These are phyloP conservation scores for Monosporascus sp. DNA, from an alignment of 2,329 filamentous ascomycete species.

Conservation along the genomic window DNA sequence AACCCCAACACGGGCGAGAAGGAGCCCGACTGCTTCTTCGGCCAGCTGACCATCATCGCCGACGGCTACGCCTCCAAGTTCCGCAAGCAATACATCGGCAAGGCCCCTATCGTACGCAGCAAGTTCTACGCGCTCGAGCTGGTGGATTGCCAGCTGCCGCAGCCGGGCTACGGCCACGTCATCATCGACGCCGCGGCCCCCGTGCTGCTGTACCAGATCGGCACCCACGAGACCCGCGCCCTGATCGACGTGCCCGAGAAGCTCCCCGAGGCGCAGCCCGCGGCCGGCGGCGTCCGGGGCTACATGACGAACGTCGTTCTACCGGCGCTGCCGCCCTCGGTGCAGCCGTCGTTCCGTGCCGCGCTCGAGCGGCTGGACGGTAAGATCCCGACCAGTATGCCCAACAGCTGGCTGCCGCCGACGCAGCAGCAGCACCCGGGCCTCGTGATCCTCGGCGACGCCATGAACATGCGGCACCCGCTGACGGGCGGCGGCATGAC, in stretches of 20 bases:
- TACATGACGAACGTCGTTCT: slow-evolving; percentile 78
- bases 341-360: slow-evolving; percentile 67
- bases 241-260: slow-evolving; percentile 82
- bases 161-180: slow-evolving; percentile 76
- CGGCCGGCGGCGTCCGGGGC: slow-evolving; percentile 75
- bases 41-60: slow-evolving; percentile 77
- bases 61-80: slow-evolving; percentile 94
- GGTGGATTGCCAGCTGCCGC: slow-evolving; percentile 76
- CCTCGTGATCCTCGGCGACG: slow-evolving; percentile 81
- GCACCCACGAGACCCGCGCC: slow-evolving; percentile 85
- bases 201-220: slow-evolving; percentile 93
- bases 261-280: slow-evolving; percentile 64
- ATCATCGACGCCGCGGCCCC: slow-evolving; percentile 72
- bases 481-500: slow-evolving; percentile 98
- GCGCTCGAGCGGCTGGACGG: slow-evolving; percentile 65
- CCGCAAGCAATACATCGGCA: slow-evolving; percentile 68
- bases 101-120: slow-evolving; percentile 65
- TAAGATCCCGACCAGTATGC: slow-evolving; percentile 78
- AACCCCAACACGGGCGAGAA: slow-evolving; percentile 51
- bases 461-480: slow-evolving; percentile 99
- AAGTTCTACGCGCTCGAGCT: slow-evolving; percentile 94
- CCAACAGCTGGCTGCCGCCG: slow-evolving; percentile 88
- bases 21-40: slow-evolving; percentile 74
- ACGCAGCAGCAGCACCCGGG: slow-evolving; percentile 64
- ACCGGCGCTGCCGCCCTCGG: slow-evolving; percentile 65